Conservation (phyloP, 2,329 filamentous ascomycete species). For the Dactylellina cionopaga region DNA sequence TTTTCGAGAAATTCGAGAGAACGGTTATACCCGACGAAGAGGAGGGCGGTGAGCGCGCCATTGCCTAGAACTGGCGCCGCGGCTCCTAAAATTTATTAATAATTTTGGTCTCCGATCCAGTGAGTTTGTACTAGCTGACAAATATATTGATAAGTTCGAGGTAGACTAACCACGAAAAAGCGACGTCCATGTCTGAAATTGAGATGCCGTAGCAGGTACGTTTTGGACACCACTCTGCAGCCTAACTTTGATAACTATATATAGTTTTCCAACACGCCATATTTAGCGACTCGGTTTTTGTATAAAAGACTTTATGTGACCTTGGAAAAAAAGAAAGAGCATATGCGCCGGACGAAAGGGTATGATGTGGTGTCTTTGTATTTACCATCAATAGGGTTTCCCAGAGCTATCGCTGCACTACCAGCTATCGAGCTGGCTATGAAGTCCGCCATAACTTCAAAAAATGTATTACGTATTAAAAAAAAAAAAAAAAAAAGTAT, state of each 20-base stretch:
- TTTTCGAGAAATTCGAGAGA: slow-evolving; percentile 71
- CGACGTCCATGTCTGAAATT: slow-evolving; percentile 45
- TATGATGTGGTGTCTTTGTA: not conserved
- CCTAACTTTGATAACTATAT: slow-evolving; percentile 74
- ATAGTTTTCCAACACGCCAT: slow-evolving; percentile 13
- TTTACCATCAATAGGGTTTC: slow-evolving; percentile 77
- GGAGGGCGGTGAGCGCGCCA: slow-evolving; percentile 86
- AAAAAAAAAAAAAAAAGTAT: slow-evolving; percentile 2
- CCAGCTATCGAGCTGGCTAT: slow-evolving; percentile 93
- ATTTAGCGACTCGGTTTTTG: too few species aligned
- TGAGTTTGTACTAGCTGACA: not conserved
- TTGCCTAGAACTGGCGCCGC: slow-evolving; percentile 89
- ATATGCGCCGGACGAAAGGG: not conserved
- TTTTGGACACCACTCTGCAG: slow-evolving; percentile 72
- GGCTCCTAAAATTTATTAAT: slow-evolving; percentile 66
- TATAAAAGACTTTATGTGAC: too few species aligned
- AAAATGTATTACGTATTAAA: not conserved
- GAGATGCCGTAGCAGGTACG: slow-evolving; percentile 51
- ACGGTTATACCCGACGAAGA: slow-evolving; percentile 91
- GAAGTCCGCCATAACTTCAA: slow-evolving; percentile 74
- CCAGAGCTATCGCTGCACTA: slow-evolving; percentile 83
- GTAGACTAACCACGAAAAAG: slow-evolving; percentile 54
- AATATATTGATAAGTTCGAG: not conserved
- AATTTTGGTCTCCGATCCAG: not conserved
- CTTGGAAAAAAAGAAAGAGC: too few species aligned